Conservation (phyloP, 2,329 filamentous ascomycete species). For the Phialophora macrospora region DNA sequence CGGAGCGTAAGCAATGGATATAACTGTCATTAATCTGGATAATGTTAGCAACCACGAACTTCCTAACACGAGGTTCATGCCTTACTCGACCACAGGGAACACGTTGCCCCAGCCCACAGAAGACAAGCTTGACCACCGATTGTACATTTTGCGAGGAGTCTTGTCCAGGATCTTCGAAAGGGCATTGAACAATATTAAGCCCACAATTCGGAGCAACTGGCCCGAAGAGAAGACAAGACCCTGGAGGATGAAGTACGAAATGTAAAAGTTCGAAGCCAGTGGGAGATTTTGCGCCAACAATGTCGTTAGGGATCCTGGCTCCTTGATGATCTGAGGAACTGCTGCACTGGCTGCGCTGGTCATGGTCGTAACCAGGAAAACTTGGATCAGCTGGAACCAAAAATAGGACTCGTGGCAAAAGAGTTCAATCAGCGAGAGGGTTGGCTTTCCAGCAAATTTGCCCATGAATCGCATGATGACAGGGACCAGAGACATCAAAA, state of each 20-base stretch:
- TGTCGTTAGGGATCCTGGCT: constrained; percentile 66
- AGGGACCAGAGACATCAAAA: constrained; percentile 86
- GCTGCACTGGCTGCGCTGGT: constrained; percentile 78
- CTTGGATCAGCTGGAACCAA: constrained; percentile 74
- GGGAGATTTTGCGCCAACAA: constrained; percentile 77
- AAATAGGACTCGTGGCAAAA: constrained; percentile 93
- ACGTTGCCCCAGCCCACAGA: constrained; percentile 83
- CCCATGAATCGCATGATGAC: constrained; percentile 81
- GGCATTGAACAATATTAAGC: constrained; percentile 74
- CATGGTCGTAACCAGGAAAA: constrained; percentile 85
- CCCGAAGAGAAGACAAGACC: constrained; percentile 78
- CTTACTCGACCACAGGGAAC: constrained; percentile 67
- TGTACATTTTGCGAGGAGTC: constrained; percentile 80
- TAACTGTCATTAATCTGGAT: constrained; percentile 32
- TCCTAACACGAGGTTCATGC: neutral
- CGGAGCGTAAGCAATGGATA: constrained; percentile 81
- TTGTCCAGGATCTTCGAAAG: constrained; percentile 75
- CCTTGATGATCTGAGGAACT: constrained; percentile 63
- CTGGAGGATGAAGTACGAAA: constrained; percentile 93
- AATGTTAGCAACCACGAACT: neutral
- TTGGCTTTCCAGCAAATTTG: constrained; percentile 74
- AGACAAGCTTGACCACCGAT: constrained; percentile 73
- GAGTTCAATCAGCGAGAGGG: constrained; percentile 77
- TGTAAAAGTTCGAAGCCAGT: constrained; percentile 88
- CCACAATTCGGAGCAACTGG: constrained; percentile 73